phyloP scores from a whole-genome alignment of 2,329 filamentous ascomycete genomes.

The Epicoccum nigrum region DNA sequence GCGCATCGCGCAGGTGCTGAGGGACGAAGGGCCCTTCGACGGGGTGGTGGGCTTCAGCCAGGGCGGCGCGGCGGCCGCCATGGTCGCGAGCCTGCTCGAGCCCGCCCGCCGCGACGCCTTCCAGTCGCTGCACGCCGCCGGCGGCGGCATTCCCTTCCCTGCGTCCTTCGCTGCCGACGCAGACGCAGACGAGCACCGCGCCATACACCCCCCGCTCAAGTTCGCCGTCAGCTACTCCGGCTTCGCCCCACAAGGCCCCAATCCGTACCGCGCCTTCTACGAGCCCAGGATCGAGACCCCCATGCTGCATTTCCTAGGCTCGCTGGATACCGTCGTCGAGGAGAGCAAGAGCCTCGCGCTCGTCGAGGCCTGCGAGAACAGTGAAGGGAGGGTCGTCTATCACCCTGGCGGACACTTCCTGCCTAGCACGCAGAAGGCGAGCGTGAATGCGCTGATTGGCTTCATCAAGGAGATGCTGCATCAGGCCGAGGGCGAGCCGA shows the following conservation, averaged over 20 bases:
- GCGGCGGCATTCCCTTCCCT: constrained; percentile 58
- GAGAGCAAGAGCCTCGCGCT: constrained; percentile 73
- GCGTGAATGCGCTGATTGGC: constrained; percentile 74
- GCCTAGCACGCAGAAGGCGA: constrained; percentile 77
- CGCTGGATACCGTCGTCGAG: constrained; percentile 85
- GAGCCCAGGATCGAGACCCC: constrained; percentile 78
- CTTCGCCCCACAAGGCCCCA: constrained; percentile 68
- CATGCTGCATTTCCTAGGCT: constrained; percentile 80
- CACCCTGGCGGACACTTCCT: constrained; percentile 93
- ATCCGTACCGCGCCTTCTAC: constrained; percentile 71
- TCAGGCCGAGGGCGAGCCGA: constrained; percentile 40
- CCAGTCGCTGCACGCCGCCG: constrained; percentile 45
- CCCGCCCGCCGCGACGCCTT: constrained; percentile 56
- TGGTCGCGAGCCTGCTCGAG: constrained; percentile 77
- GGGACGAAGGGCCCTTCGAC: constrained; percentile 43
- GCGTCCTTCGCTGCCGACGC: constrained; percentile 53
- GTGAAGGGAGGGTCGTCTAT: constrained; percentile 62
- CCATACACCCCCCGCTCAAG: constrained; percentile 64
- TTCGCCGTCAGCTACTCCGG: constrained; percentile 81
- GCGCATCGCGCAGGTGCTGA: constrained; percentile 58
- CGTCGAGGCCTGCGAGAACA: constrained; percentile 66
- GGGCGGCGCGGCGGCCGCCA: constrained; percentile 65
- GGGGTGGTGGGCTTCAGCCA: constrained; percentile 47
- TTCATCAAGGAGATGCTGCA: constrained; percentile 68
- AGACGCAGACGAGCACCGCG: too few relatives aligned